These are phyloP conservation scores for Suillus tomentosus DNA, from an alignment of 768 basidiomycete genomes.

Conservation along the genomic window DNA sequence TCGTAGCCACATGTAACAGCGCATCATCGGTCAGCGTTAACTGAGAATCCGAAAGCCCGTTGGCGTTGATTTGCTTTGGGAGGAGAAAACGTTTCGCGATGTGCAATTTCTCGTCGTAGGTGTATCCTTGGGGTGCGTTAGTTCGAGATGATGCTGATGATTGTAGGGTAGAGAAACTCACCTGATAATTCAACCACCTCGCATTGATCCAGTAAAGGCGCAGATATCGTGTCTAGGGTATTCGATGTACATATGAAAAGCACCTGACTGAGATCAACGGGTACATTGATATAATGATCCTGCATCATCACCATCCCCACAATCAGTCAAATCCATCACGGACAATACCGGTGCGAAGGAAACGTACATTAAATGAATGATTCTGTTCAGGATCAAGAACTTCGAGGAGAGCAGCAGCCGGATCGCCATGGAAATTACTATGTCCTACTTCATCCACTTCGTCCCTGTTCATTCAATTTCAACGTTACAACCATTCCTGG, in stretches of 20 bases:
- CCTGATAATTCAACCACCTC: slow-evolving; percentile 83
- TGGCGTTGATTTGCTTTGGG: slow-evolving; percentile 83
- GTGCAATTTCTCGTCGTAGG: slow-evolving; percentile 88
- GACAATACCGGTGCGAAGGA: neutral
- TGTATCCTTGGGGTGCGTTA: slow-evolving; percentile 48
- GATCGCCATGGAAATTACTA: slow-evolving; percentile 90
- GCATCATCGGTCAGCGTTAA: slow-evolving; percentile 70
- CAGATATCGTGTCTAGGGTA: slow-evolving; percentile 83
- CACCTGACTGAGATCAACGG: slow-evolving; percentile 84
- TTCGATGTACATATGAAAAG: slow-evolving; percentile 95
- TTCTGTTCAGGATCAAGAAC: slow-evolving; percentile 96
- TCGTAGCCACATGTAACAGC: slow-evolving; percentile 68
- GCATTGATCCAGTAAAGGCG: slow-evolving; percentile 86
- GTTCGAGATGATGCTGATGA: neutral
- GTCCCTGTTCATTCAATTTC: slow-evolving; percentile 43
- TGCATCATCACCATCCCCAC: slow-evolving; percentile 30
- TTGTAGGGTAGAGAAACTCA: slow-evolving; percentile 26
- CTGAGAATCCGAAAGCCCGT: slow-evolving; percentile 65
- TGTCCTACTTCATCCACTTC: slow-evolving; percentile 92
- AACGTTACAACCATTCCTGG: neutral
- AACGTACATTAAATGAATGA: slow-evolving; percentile 69
- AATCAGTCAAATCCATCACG: neutral
- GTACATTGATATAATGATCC: slow-evolving; percentile 92
- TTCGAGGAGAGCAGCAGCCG: slow-evolving; percentile 86
- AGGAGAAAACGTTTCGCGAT: slow-evolving; percentile 87